A percentile compares a stretch with the other conserved stretches of the same genome.
phyloP scores from a whole-genome alignment of 352 stramenopile species.

The Globisporangium nagaii region DNA sequence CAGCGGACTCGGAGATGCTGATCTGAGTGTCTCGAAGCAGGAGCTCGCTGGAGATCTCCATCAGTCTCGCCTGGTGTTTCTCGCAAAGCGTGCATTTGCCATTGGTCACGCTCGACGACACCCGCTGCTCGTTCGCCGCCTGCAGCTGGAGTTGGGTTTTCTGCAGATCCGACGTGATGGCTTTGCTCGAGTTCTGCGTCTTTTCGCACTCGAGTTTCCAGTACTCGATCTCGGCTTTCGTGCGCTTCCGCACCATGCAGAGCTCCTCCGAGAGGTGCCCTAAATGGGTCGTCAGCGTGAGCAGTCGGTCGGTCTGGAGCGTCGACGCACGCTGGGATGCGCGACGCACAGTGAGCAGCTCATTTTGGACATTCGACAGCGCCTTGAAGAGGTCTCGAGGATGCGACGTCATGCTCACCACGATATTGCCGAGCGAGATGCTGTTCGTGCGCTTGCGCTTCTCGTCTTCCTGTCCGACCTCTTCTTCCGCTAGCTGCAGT shows the following conservation, averaged over 20 bases:
- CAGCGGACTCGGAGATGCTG: neutral
- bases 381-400: slow-evolving; percentile 63
- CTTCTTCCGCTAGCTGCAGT: slow-evolving; percentile 32
- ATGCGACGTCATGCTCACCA: slow-evolving; percentile 50
- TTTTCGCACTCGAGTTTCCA: slow-evolving; percentile 71
- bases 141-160: slow-evolving; percentile 27
- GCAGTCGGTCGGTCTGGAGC: slow-evolving; percentile 49
- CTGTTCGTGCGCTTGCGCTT: slow-evolving; percentile 53
- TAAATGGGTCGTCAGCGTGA: slow-evolving; percentile 62
- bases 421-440: slow-evolving; percentile 41
- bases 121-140: slow-evolving; percentile 5
- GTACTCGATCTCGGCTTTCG: slow-evolving; percentile 49
- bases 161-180: slow-evolving; percentile 26
- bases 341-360: slow-evolving; percentile 34
- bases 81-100: slow-evolving; percentile 34
- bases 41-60: slow-evolving; percentile 37
- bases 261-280: slow-evolving; percentile 63
- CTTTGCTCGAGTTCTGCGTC: slow-evolving; percentile 45
- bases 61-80: slow-evolving; percentile 44
- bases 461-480: slow-evolving; percentile 30
- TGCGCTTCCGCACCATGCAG: slow-evolving; percentile 58
- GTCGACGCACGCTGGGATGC: slow-evolving; percentile 44
- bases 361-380: slow-evolving; percentile 33
- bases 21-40: slow-evolving; percentile 16
- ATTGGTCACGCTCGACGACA: neutral